phyloP scores from a whole-genome alignment of 2,329 filamentous ascomycete genomes.

The Tolypocladium album region DNA sequence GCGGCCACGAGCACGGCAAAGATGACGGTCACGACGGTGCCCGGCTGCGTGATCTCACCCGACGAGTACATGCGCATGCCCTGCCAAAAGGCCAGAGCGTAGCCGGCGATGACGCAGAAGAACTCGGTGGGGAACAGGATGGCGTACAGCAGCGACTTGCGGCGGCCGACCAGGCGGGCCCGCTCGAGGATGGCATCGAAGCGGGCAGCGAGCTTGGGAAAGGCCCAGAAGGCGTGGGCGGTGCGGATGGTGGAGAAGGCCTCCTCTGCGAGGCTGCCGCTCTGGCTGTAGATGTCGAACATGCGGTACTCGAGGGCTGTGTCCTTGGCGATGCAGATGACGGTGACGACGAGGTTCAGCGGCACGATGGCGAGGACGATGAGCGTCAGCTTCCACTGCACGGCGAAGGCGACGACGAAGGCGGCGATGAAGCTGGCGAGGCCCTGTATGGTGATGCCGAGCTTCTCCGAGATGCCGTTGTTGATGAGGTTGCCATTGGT shows the following conservation, averaged over 20 bases:
- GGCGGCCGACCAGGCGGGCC: slow-evolving; percentile 25
- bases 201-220: slow-evolving; percentile 28
- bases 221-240: slow-evolving; percentile 39
- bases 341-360: slow-evolving; percentile 27
- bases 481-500: slow-evolving; percentile 36
- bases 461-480: slow-evolving; percentile 32
- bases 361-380: slow-evolving; percentile 35
- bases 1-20: slow-evolving; percentile 36
- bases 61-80: slow-evolving; percentile 33
- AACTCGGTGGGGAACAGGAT: slow-evolving; percentile 34
- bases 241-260: slow-evolving; percentile 36
- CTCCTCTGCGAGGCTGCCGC: slow-evolving; percentile 36
- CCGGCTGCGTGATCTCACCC: slow-evolving; percentile 32
- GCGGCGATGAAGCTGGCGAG: slow-evolving; percentile 27
- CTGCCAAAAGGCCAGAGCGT: slow-evolving; percentile 40
- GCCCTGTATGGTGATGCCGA: slow-evolving; percentile 29
- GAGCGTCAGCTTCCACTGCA: slow-evolving; percentile 31
- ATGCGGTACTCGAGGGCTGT: slow-evolving; percentile 30
- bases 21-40: slow-evolving; percentile 36
- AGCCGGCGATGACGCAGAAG: slow-evolving; percentile 35
- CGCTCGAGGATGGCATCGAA: slow-evolving; percentile 31
- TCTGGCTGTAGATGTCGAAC: slow-evolving; percentile 30
- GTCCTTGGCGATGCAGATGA: slow-evolving; percentile 26
- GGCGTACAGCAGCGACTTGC: slow-evolving; percentile 32
- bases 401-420: slow-evolving; percentile 27